Base-by-base conservation (phyloP, 2,329 filamentous ascomycete genomes). In the Zymoseptoria ardabiliae region DNA sequence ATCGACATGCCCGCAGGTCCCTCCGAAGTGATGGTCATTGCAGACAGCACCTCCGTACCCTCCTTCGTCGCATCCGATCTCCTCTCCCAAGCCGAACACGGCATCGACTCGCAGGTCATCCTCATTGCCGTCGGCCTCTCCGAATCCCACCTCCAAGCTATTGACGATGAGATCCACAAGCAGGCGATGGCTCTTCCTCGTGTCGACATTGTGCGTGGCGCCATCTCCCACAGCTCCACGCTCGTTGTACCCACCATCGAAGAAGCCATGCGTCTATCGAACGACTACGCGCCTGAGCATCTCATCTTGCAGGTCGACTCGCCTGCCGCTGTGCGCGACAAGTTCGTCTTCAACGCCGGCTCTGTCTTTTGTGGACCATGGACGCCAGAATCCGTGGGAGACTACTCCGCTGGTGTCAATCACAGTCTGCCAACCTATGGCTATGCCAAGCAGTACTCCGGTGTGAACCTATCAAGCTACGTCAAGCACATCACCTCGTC, bases 1-100 rank as follows among this genome's bases (percentile, higher is more conserved):
- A 99, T 99, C 69, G 94, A 99, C 72, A 99, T 99, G 94, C 94
- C 94, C 10, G 94, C 94, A 41, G 94, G 94, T 0, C 94, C 94
- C 0, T 96, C 91, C 41, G 94, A 99, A 74, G 91, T 99, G 2
- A 83, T 99, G n/a, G 94, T 99, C 58, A 82, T 99, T 55, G 94
- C 94, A 28, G 94, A 99, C 77, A 85, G 86, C 73, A 82, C 87
- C 55, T 86, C 94, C 54, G 93, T 96, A 72, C 93, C 94, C 4
- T 91, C 90, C 0, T 99, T 97, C 71, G 93, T 99, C 54, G 94
- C 94, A 4, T 95, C 91, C 2, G 94, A 99, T 73, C 82, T 99
- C 20, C 82, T 99, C 54, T 96, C 90, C 50, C 94, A 99, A 77
- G 94, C 94, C 1, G 94, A 99, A 77, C 94, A 99, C 76, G 94